These are phyloP conservation scores for Jimgerdemannia flammicorona DNA, from an alignment of 192 early-diverging fungal species.

Conservation along the genomic window DNA sequence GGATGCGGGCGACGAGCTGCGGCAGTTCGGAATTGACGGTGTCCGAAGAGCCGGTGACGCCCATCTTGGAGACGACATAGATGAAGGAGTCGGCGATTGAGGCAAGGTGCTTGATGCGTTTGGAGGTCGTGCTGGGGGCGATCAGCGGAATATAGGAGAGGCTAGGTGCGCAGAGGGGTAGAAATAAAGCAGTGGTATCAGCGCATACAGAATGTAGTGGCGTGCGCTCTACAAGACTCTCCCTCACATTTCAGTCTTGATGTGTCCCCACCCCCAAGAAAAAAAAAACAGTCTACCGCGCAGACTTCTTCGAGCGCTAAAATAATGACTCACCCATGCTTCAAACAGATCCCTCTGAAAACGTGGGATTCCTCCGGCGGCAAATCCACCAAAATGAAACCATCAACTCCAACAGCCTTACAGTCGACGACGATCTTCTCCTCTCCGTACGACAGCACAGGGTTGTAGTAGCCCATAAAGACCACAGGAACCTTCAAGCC, in stretches of 20 bases:
- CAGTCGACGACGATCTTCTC: slow-evolving; percentile 80
- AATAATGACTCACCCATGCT: slow-evolving; percentile 46
- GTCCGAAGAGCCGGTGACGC: slow-evolving; percentile 85
- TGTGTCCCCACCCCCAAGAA: no score
- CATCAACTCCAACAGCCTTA: slow-evolving; percentile 82
- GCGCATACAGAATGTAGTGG: background rate
- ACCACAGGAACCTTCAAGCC: slow-evolving; percentile 90
- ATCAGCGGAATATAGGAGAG: slow-evolving; percentile 44
- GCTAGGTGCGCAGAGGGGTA: background rate
- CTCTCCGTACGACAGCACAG: slow-evolving; percentile 94
- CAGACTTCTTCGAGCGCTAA: no score
- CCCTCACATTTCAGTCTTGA: no score
- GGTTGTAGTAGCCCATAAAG: slow-evolving; percentile 99
- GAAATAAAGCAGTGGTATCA: no score
- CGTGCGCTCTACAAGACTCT: background rate
- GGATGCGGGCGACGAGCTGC: slow-evolving; percentile 70
- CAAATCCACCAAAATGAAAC: slow-evolving; percentile 96
- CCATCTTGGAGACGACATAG: slow-evolving; percentile 91
- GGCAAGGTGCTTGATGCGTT: slow-evolving; percentile 74
- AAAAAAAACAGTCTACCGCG: no score
- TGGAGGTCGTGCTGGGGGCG: slow-evolving; percentile 89
- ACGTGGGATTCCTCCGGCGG: slow-evolving; percentile 93
- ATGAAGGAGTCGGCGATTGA: slow-evolving; percentile 89
- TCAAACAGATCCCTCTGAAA: slow-evolving; percentile 76
- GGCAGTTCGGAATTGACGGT: slow-evolving; percentile 68